Base-by-base conservation (phyloP, 176 grass and related monocot genomes). In the Carex kokanica region DNA sequence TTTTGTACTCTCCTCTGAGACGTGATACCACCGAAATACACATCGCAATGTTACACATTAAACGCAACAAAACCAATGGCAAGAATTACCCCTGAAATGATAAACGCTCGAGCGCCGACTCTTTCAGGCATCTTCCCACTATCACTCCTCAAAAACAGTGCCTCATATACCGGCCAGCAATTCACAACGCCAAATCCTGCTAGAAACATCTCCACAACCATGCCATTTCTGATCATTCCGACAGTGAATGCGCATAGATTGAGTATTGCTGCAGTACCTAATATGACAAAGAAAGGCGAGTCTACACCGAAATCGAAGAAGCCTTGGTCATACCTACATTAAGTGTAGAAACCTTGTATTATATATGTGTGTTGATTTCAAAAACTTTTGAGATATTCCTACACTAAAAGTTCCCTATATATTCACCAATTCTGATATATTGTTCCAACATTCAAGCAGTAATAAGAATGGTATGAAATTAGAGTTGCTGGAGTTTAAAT, bases 111-210 rank as follows among this genome's bases (percentile, higher is more conserved):
- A 4, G 15, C 9, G 0, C 70, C 74, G 4, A 84, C 64, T n/a
- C 14, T 90, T 12, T 51, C 40, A 11, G 88, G 84, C 81, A 90
- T 84, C 81, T 60, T 90, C n/a, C 88, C 88, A 58, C 52, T 73
- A 58, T 90, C 88, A 13, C 18, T 51, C 36, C 88, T 83, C 9
- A 84, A 13, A 81, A 90, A 90, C 81, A 90, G 84, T 17, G 88
- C 84, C 40, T 62, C 63, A 59, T 86, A 90, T 75, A 90, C 41
- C 1, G 88, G 88, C 88, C 53, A 86, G 58, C 84, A 86, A 78
- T 84, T 90, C 56, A n/a, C 80, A 24, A 63, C 74, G 0, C 77
- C 64, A 24, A 84, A 90, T 31, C 31, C 88, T 3, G 84, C 78
- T 38, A 90, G 80, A 82, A 86, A 86, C 63, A 80, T 65, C 74